Percentiles rank a stretch among this genome's conserved stretches.
Evolutionary conservation across 1,284 basidiomycete genomes (phyloP).

Genomic region (Trichosporon asahii): DNA sequence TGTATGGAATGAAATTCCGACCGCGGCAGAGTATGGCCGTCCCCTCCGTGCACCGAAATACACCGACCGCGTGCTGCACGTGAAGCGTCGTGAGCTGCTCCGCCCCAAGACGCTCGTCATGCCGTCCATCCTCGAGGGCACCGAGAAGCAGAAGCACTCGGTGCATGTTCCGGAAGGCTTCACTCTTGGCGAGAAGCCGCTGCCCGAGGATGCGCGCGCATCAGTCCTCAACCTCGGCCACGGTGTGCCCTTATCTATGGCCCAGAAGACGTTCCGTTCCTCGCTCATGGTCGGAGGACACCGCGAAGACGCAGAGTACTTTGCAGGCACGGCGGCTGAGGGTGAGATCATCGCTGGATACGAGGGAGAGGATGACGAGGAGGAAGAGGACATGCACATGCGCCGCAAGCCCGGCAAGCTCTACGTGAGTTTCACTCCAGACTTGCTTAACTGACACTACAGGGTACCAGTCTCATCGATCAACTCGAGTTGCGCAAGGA

Average conservation of each 20-base stretch:
- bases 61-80: conserved; percentile 17
- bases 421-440: conserved; percentile 41
- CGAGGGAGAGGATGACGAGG: conserved; percentile 25
- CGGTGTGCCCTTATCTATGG: conserved; percentile 35
- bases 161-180: conserved; percentile 43
- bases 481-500: conserved; percentile 48
- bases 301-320: conserved; percentile 29
- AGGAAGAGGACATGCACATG: conserved; percentile 26
- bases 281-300: conserved; percentile 39
- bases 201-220: conserved; percentile 43
- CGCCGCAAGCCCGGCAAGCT: conserved; percentile 38
- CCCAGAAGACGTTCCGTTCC: conserved; percentile 43
- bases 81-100: conserved; percentile 33
- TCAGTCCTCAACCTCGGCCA: conserved; percentile 32
- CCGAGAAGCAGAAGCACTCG: conserved; percentile 15
- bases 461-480: conserved; percentile 49
- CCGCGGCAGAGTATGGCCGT: conserved; percentile 36
- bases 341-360: conserved; percentile 18
- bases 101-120: conserved; percentile 49
- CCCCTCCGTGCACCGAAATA: conserved; percentile 39
- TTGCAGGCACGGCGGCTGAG: conserved; percentile 24
- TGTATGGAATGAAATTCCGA: conserved; percentile 36
- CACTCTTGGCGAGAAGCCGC: conserved; percentile 43
- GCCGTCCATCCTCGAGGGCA: conserved; percentile 37
- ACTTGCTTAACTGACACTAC: conserved; percentile 13